Evolutionary conservation across 331 rosid species (phyloP), one percentile per base, ranked within the genome.

Genomic region (Malus hybrid): DNA sequence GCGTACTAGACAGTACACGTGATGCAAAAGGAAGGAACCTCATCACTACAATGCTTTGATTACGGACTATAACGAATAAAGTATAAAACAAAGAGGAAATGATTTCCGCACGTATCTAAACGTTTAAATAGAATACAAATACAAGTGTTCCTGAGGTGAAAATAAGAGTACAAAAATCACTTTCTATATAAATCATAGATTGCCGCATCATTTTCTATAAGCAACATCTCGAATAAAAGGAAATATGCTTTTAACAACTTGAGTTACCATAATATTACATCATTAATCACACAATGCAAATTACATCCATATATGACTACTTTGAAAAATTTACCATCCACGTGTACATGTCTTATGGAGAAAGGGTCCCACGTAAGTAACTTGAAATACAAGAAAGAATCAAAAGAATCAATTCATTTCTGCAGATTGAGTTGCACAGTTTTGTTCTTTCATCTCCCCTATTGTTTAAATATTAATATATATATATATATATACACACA

Each of bases 1-100:
- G 42, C 77, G 77, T 60, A 60, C 22, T 2, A 63, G 46, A 61
- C 69, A 74, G 69, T 63, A 73, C 76, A 63, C 42, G 78, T 74
- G 62, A 46, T 74, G 6, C 66, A 46, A 42, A 63, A 46, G 70
- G 13, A 31, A 42, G 70, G 78, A 74, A 62, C 44, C 48, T 62
- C 61, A 73, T 73, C 56, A 6, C n/a, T 5, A 50, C 56, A 6
- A 50, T 50, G 56, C 56, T 50, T 50, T 15, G n/a, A 50, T 50
- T 50, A 50, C n/a, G 2, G 6, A 50, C 18, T 0, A 50, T 6
- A 50, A 15, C n/a, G 56, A 50, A 50, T 50, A 50, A 50, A 50
- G n/a, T 50, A 16, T 50, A 50, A 16, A 50, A 39, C 9, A 16
- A 50, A 5, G 56, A 15, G 56, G 46, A 2, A 50, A 50, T 50